These are phyloP conservation scores for Clavulina sp. DNA, from an alignment of 768 basidiomycete species.

Conservation along the genomic window DNA sequence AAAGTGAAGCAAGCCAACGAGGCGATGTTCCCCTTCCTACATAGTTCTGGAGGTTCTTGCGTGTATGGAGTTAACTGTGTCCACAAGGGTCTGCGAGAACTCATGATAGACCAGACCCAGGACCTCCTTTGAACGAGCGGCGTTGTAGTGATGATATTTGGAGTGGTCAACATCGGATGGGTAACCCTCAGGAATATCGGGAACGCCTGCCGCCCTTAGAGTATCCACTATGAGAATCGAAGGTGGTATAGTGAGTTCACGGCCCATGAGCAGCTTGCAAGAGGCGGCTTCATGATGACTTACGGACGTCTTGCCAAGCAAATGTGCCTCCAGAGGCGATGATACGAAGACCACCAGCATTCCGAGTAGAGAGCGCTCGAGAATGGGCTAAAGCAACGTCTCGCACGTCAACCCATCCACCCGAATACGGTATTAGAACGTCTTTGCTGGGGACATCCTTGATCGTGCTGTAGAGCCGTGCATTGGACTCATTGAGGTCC, in stretches of 20 bases:
- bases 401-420: slow-evolving; percentile 2
- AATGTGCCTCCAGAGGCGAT: background rate
- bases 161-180: no score
- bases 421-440: background rate
- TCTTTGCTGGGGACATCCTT: background rate
- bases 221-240: background rate
- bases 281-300: no score
- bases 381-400: slow-evolving; percentile 20
- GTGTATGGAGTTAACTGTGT: no score
- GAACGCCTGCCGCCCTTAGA: background rate
- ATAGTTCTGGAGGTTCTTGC: no score
- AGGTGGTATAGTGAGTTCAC: no score
- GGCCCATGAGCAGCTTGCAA: no score
- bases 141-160: no score
- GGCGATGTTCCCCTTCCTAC: no score
- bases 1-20: no score
- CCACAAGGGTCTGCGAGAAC: no score
- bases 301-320: background rate
- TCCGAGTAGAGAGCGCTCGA: slow-evolving; percentile 13
- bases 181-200: background rate
- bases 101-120: no score
- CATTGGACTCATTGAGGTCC: background rate
- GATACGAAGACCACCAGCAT: slow-evolving; percentile 13
- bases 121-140: no score
- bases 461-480: background rate